Percentiles rank a stretch among this genome's conserved stretches.
Conservation (phyloP, 345 rosid species). For the Lenwebbia sp. region DNA sequence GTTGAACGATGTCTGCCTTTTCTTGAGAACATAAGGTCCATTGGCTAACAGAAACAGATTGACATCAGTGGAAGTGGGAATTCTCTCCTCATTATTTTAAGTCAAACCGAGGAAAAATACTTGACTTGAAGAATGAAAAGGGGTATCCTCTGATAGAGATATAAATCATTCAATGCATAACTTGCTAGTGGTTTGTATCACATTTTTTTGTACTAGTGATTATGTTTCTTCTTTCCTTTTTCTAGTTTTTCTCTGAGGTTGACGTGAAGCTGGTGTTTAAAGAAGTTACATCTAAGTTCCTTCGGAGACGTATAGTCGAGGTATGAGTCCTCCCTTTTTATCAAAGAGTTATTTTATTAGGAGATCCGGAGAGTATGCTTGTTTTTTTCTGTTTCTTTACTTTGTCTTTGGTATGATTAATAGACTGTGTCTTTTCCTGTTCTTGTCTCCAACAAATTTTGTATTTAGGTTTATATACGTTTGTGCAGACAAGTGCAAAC, state of each 20-base stretch:
- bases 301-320: constrained; percentile 89
- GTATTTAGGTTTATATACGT: neutral
- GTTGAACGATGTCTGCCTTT: neutral
- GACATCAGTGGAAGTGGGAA: neutral
- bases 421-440: neutral
- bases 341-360: neutral
- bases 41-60: neutral
- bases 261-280: constrained; percentile 98
- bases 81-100: neutral
- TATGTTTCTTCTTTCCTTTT: neutral
- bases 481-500: neutral
- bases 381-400: neutral
- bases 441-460: neutral
- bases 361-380: neutral
- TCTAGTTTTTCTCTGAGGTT: constrained; percentile 73
- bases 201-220: neutral
- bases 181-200: neutral
- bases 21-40: neutral
- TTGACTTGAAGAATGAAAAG: neutral
- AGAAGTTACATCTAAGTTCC: constrained; percentile 80
- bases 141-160: neutral
- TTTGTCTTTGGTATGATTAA: neutral
- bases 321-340: constrained; percentile 25
- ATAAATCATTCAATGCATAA: neutral
- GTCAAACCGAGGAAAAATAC: neutral